Percentiles rank a stretch among this genome's conserved stretches.
phyloP scores from a whole-genome alignment of 73 alveolate genomes.

The Tetrahymena borealis region DNA sequence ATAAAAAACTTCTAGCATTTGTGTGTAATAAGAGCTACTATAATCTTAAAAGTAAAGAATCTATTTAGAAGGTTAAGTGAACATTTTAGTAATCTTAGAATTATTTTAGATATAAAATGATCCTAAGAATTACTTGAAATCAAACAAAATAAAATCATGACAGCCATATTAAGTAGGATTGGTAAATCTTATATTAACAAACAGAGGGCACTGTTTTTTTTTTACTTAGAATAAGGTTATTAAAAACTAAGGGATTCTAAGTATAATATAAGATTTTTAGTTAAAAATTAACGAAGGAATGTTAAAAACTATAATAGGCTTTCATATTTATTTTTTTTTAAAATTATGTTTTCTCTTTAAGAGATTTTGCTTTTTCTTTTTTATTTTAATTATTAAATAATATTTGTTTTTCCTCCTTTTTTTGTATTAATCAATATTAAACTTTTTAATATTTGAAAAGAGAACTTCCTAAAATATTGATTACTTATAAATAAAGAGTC shows the following conservation, averaged over 20 bases:
- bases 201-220: neutral
- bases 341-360: neutral
- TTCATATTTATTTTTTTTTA: neutral
- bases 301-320: neutral
- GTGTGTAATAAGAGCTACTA: neutral
- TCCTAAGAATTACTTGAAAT: neutral
- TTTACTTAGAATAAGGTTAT: neutral
- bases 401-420: neutral
- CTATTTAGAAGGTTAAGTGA: neutral
- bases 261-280: neutral
- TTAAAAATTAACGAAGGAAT: neutral
- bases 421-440: no score
- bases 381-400: neutral
- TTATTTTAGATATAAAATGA: neutral
- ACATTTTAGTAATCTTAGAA: neutral
- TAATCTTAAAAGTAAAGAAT: neutral
- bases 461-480: no score
- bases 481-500: no score
- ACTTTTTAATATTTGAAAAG: no score
- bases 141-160: neutral
- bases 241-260: neutral
- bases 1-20: no score
- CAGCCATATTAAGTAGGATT: neutral
- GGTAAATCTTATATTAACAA: neutral
- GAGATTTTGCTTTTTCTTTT: neutral